Evolutionary conservation across 2,329 filamentous ascomycete species (phyloP).

Genomic region (Amauroascus verrucosus): DNA sequence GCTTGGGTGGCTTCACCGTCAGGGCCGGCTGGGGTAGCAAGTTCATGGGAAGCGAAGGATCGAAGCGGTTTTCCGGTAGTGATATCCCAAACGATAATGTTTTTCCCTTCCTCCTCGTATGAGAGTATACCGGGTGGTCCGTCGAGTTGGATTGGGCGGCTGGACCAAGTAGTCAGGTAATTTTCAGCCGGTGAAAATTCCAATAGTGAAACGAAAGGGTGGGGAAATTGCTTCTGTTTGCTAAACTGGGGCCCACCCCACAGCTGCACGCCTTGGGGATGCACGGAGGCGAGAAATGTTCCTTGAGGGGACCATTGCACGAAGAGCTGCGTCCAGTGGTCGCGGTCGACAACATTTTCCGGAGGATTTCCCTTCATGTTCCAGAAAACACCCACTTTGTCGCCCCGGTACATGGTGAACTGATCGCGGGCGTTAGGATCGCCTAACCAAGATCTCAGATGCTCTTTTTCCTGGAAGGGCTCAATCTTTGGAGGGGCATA

Average conservation of each 20-base stretch:
- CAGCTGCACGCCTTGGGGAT: constrained; percentile 90
- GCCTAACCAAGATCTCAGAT: constrained; percentile 84
- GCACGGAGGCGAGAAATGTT: constrained; percentile 88
- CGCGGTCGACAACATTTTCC: constrained; percentile 80
- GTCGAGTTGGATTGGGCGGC: constrained; percentile 81
- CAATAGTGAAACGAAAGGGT: constrained; percentile 89
- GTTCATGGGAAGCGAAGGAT: constrained; percentile 84
- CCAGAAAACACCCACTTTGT: constrained; percentile 92
- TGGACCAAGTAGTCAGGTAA: constrained; percentile 94
- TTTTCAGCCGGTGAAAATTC: constrained; percentile 91
- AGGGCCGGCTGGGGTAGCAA: constrained; percentile 48
- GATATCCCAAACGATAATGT: constrained; percentile 98
- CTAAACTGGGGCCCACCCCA: constrained; percentile 90
- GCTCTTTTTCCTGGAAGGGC: constrained; percentile 83
- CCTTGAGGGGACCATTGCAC: constrained; percentile 95
- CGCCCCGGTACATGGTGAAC: constrained; percentile 86
- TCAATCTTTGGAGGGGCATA: constrained; percentile 75
- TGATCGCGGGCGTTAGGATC: constrained; percentile 87
- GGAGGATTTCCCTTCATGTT: constrained; percentile 91
- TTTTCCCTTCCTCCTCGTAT: constrained; percentile 93
- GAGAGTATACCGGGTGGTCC: constrained; percentile 77
- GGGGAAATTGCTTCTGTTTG: constrained; percentile 83
- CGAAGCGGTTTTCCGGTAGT: constrained; percentile 79
- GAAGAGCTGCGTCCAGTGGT: constrained; percentile 96
- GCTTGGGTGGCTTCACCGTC: constrained; percentile 52